These are phyloP conservation scores for Poa pratensis DNA, from an alignment of 176 grass and related monocot genomes.

Conservation along the genomic window DNA sequence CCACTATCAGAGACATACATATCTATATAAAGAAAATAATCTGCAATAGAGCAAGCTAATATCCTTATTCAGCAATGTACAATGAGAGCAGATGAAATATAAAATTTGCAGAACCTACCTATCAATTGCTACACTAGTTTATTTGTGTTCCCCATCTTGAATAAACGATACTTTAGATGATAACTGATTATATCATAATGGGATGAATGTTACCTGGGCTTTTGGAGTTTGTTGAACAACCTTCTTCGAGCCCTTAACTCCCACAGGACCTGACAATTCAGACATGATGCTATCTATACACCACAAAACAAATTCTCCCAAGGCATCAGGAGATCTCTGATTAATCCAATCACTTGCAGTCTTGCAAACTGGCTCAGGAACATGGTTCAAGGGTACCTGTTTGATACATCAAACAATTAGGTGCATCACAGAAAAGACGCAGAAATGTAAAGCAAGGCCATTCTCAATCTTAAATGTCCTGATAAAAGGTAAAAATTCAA, in stretches of 20 bases:
- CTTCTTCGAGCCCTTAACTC: constrained; percentile 83
- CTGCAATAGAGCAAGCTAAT: background rate
- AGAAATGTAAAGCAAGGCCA: background rate
- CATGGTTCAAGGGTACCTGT: constrained; percentile 78
- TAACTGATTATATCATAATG: constrained; percentile 6
- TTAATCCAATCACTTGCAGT: constrained; percentile 74
- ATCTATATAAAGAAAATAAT: background rate
- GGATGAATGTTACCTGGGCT: constrained; percentile 70
- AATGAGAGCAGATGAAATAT: constrained; percentile 10
- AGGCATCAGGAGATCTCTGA: constrained; percentile 69
- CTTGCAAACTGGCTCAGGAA: constrained; percentile 85
- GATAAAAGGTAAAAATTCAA: constrained; percentile 11
- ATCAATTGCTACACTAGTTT: background rate
- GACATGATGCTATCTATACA: constrained; percentile 84
- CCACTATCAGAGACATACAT: constrained; percentile 8
- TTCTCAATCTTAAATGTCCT: background rate
- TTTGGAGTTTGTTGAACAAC: constrained; percentile 68
- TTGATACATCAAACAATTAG: constrained; percentile 44
- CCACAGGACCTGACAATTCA: constrained; percentile 67
- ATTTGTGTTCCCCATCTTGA: background rate
- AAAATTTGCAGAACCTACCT: background rate
- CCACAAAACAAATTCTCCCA: constrained; percentile 90
- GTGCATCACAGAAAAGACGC: background rate
- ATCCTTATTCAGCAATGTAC: background rate
- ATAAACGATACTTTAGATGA: background rate